Conservation (phyloP, 805 yeast genomes). For the Kuraishia cidri region DNA sequence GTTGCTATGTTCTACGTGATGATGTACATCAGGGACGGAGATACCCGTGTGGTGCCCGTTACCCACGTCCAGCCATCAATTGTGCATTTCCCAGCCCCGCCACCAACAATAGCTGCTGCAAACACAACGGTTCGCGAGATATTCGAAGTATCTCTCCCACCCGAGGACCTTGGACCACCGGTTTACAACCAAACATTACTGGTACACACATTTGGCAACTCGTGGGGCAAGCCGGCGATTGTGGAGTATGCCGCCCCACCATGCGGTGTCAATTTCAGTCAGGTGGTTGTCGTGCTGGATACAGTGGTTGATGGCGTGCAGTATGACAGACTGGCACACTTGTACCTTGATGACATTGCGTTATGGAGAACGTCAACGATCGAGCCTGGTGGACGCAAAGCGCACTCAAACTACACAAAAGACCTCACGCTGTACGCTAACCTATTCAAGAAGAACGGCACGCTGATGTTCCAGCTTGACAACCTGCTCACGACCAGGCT, state of each 20-base stretch:
- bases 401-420: conserved; percentile 42
- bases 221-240: conserved; percentile 51
- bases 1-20: no score
- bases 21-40: no score
- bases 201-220: conserved; percentile 41
- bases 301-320: conserved; percentile 51
- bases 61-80: no score
- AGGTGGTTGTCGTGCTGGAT: conserved; percentile 42
- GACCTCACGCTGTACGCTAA: conserved; percentile 52
- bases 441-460: conserved; percentile 34
- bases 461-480: conserved; percentile 52
- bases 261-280: conserved; percentile 31
- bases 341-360: conserved; percentile 53
- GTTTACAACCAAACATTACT: conserved; percentile 32
- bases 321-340: conserved; percentile 56
- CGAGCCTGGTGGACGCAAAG: conserved; percentile 53
- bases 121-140: conserved; percentile 11
- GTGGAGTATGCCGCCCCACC: conserved; percentile 34
- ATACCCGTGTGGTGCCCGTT: no score
- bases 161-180: conserved; percentile 19
- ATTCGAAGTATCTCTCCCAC: conserved; percentile 21
- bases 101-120: no score
- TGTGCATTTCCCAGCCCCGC: no score
- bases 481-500: conserved; percentile 45
- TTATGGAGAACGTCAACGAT: conserved; percentile 83